Conservation (phyloP, 345 rosid species). For the Sisymbrium altissimum region DNA sequence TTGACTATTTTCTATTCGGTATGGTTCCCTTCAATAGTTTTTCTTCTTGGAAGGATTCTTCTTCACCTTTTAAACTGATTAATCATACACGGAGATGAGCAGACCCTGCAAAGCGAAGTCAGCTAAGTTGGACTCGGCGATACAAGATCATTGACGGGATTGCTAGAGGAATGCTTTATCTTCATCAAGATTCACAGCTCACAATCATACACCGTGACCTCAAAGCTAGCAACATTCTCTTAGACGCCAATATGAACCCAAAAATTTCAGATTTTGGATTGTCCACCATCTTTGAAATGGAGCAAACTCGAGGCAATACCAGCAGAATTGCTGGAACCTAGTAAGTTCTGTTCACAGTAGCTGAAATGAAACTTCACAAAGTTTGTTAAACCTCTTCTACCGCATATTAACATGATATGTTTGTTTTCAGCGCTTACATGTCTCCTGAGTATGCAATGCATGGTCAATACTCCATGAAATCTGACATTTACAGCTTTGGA, state of each 20-base stretch:
- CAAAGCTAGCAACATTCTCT: constrained; percentile 1
- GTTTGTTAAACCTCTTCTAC: background rate
- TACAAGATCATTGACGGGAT: background rate
- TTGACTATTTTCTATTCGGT: background rate
- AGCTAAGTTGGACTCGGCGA: background rate
- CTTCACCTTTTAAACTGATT: background rate
- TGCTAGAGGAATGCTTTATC: constrained; percentile 23
- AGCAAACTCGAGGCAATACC: constrained; percentile 27
- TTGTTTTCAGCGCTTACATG: constrained; percentile 22
- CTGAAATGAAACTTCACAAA: background rate
- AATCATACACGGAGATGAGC: background rate
- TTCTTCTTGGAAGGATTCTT: background rate
- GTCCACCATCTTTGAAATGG: constrained; percentile 9
- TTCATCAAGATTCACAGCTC: constrained; percentile 38
- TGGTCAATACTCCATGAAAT: constrained; percentile 16
- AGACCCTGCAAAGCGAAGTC: background rate
- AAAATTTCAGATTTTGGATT: constrained; percentile 35
- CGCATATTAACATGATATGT: background rate
- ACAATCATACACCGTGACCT: constrained; percentile 21
- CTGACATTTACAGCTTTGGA: constrained; percentile 26
- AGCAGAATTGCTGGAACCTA: constrained; percentile 32
- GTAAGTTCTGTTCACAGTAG: constrained; percentile 6
- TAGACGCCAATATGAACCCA: constrained; percentile 26
- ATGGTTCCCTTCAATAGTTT: background rate
- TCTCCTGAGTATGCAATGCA: constrained; percentile 19